A percentile compares a stretch with the other conserved stretches of the same genome.
These are phyloP conservation scores for Carex kokanica DNA, from an alignment of 176 grass and related monocot species.

Conservation along the genomic window DNA sequence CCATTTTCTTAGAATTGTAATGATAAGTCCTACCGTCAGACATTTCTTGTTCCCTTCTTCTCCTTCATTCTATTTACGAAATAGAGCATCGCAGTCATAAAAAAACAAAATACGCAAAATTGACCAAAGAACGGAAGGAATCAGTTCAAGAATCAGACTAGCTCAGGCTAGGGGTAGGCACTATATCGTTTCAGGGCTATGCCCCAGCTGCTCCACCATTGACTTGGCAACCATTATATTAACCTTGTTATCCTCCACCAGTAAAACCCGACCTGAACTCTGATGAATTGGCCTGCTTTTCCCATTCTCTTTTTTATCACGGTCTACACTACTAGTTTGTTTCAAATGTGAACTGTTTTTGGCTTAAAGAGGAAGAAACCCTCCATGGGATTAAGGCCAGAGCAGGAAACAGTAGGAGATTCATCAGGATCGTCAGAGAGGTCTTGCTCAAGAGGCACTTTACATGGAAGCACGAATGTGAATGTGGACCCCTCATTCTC, in stretches of 20 bases:
- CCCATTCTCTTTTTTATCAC: not conserved
- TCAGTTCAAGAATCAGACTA: too few species aligned
- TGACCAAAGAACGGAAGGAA: too few species aligned
- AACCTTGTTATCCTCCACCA: constrained; percentile 90
- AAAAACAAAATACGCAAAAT: too few species aligned
- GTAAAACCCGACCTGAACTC: constrained; percentile 55
- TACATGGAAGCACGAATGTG: constrained; percentile 71
- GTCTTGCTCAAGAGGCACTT: constrained; percentile 65
- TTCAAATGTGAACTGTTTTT: constrained; percentile 21
- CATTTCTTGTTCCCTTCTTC: too few species aligned
- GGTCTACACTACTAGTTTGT: not conserved
- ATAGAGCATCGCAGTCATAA: too few species aligned
- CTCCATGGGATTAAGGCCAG: constrained; percentile 49
- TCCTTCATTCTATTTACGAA: too few species aligned
- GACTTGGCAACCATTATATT: constrained; percentile 91
- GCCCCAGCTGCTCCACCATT: constrained; percentile 77
- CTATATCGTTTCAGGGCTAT: too few species aligned
- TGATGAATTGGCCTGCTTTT: not conserved
- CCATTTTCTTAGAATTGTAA: too few species aligned
- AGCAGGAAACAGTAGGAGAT: constrained; percentile 26
- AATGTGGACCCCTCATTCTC: constrained; percentile 85
- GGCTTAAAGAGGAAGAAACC: constrained; percentile 80
- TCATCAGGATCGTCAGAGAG: constrained; percentile 60
- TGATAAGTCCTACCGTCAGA: too few species aligned
- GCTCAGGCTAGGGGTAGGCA: too few species aligned